Base-by-base conservation (phyloP, 176 grass and related monocot genomes). In the Ananas comosus region DNA sequence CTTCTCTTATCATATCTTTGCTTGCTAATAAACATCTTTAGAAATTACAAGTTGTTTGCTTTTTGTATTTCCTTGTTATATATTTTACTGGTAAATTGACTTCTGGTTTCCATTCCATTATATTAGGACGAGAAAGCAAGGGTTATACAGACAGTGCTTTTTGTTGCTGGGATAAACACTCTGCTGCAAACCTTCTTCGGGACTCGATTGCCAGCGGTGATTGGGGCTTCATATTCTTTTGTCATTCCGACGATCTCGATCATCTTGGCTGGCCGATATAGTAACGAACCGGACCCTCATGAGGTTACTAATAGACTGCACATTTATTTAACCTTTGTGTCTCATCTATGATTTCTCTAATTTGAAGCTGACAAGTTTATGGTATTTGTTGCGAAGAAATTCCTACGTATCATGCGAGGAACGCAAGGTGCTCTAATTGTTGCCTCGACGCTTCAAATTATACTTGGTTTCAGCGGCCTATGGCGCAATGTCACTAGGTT, bases 401-500 rank as follows among this genome's bases (percentile, higher is more conserved):
- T 99, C 73, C 80, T 89, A n/a, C 76, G 68, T 48, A 94, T 99
- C 72, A 99, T 99, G 95, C 84, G 87, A 48, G 95, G 87, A 67
- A 99, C 95, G 3, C 95, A 99, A 86, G 95, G 95, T 66, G 95
- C 95, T 13, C 67, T 99, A 33, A 99, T 99, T 47, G 90, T 99
- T 75, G 90, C 90, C 77, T 99, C 95, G 23, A 82, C 95, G 9
- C 73, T 99, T 82, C 95, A 99, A 66, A 99, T 99, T 47, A 91
- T 99, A 69, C 78, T 99, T 66, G 95, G 95, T 29, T 99, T 99
- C 70, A 99, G 95, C 77, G 95, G 95, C 57, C 90, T 99, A 75
- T 99, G 95, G 95, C 83, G 90, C 64, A 99, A 94, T 68, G 90
- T 99, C 71, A 86, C 95, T 12, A 88, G 95, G 94, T 97, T 76